Evolutionary conservation across 2,329 filamentous ascomycete species (phyloP).

Genomic region (Fusarium keratoplasticum): DNA sequence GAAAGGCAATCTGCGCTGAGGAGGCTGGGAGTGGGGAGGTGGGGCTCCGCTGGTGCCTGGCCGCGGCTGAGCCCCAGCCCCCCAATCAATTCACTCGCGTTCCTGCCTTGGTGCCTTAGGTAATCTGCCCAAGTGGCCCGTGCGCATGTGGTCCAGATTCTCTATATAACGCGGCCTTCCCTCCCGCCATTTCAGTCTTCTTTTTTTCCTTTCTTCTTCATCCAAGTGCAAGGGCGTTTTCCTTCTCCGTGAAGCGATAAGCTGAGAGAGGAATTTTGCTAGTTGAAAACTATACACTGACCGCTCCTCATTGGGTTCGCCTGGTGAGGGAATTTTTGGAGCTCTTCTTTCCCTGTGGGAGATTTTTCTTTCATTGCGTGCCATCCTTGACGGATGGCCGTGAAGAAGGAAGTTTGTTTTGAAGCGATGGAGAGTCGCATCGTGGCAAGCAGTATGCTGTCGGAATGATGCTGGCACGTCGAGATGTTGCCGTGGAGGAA

Average conservation of each 20-base stretch:
- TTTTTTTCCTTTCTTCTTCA: conserved; percentile 61
- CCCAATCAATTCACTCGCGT: conserved; percentile 31
- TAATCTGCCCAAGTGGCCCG: conserved; percentile 23
- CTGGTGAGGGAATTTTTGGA: conserved; percentile 81
- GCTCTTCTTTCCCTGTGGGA: conserved; percentile 45
- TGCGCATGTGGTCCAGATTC: conserved; percentile 25
- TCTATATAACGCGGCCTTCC: conserved; percentile 50
- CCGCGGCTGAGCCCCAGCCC: conserved; percentile 11
- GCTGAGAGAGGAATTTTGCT: conserved; percentile 86
- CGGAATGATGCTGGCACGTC: background rate
- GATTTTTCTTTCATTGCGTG: conserved; percentile 57
- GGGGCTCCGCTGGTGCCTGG: conserved; percentile 33
- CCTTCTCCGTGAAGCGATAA: conserved; percentile 71
- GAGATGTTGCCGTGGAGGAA: too few species aligned
- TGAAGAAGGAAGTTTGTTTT: conserved; percentile 52
- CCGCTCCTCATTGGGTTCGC: conserved; percentile 75
- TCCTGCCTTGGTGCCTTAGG: conserved; percentile 32
- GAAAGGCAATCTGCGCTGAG: background rate
- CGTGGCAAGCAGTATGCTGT: too few species aligned
- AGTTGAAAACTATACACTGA: conserved; percentile 87
- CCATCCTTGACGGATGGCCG: conserved; percentile 48
- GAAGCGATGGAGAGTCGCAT: too few species aligned
- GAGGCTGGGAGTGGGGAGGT: background rate
- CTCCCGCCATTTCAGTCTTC: conserved; percentile 44
- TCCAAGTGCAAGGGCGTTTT: conserved; percentile 77